Evolutionary conservation across 352 stramenopile species (phyloP).

Genomic region (Thraustochytrium striatum): DNA sequence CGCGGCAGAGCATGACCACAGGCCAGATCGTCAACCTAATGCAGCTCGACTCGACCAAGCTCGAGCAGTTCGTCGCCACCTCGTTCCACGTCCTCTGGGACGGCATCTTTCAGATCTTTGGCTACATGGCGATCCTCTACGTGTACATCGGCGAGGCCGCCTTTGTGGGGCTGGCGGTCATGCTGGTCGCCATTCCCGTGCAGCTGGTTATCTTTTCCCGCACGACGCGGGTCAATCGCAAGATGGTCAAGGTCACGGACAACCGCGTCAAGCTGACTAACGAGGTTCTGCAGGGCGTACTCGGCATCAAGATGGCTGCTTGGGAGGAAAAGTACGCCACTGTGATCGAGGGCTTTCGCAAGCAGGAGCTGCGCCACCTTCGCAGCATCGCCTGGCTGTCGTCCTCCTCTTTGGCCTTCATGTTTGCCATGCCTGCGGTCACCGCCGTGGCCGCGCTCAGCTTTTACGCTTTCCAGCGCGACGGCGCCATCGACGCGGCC

Average conservation of each 20-base stretch:
- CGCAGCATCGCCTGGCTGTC: constrained; percentile 6
- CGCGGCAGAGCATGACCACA: constrained; percentile 50
- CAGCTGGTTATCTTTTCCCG: constrained; percentile 75
- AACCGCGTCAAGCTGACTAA: constrained; percentile 83
- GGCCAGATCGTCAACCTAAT: constrained; percentile 53
- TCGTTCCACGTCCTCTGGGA: constrained; percentile 48
- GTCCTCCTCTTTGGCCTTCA: constrained; percentile 28
- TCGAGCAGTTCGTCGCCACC: constrained; percentile 8
- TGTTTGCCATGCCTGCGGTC: constrained; percentile 46
- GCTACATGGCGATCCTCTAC: constrained; percentile 68
- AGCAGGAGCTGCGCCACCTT: background rate
- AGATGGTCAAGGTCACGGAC: constrained; percentile 73
- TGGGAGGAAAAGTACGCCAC: constrained; percentile 67
- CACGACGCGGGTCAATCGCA: constrained; percentile 74
- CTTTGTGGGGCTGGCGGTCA: constrained; percentile 82
- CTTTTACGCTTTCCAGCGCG: background rate
- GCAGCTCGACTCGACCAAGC: constrained; percentile 46
- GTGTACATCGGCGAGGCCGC: constrained; percentile 66
- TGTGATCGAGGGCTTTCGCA: background rate
- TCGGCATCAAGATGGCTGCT: constrained; percentile 88
- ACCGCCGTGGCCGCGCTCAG: constrained; percentile 4
- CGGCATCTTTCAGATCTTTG: constrained; percentile 21
- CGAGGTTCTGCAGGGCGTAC: constrained; percentile 83
- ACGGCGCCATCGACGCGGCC: constrained; percentile 30
- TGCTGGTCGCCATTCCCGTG: constrained; percentile 79